These are phyloP conservation scores for Chrysoporthe cubensis DNA, from an alignment of 2,329 filamentous ascomycete genomes.

Conservation along the genomic window DNA sequence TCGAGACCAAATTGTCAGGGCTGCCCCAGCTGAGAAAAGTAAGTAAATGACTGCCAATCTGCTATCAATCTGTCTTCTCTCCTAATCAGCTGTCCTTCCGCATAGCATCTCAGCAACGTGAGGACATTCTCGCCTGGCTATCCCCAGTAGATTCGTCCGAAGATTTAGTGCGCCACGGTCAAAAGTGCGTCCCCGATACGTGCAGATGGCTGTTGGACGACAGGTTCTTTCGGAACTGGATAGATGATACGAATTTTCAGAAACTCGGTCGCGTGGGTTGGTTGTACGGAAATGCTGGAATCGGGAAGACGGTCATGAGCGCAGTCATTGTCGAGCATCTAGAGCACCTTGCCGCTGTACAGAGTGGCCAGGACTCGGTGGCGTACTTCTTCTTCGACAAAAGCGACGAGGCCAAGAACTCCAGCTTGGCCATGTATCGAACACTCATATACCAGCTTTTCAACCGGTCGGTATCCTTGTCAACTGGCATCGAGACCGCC, in stretches of 20 bases:
- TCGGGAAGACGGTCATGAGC: slow-evolving; percentile 2
- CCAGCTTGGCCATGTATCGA: slow-evolving; percentile 6
- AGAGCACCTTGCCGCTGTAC: too few relatives aligned
- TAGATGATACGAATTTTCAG: neutral
- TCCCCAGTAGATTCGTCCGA: slow-evolving; percentile 6
- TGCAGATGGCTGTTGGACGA: neutral
- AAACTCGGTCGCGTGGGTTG: neutral
- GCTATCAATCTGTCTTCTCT: neutral
- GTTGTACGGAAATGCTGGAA: slow-evolving; percentile 3
- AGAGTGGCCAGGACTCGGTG: neutral
- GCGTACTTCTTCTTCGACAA: slow-evolving; percentile 12
- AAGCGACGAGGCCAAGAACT: slow-evolving; percentile 4
- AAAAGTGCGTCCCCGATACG: slow-evolving; percentile 1
- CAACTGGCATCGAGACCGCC: neutral
- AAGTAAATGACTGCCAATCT: neutral
- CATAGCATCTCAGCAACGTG: neutral
- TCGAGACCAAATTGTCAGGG: neutral
- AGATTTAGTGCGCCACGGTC: neutral
- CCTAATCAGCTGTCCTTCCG: neutral
- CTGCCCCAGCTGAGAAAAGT: neutral
- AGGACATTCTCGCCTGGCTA: slow-evolving; percentile 4
- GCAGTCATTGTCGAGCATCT: neutral
- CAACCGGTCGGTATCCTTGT: too few relatives aligned
- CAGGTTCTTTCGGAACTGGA: neutral
- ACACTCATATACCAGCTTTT: slow-evolving; percentile 6